Conservation (phyloP, 202 grass and related monocot species). For the Schoenoplectus tabernaemontani region DNA sequence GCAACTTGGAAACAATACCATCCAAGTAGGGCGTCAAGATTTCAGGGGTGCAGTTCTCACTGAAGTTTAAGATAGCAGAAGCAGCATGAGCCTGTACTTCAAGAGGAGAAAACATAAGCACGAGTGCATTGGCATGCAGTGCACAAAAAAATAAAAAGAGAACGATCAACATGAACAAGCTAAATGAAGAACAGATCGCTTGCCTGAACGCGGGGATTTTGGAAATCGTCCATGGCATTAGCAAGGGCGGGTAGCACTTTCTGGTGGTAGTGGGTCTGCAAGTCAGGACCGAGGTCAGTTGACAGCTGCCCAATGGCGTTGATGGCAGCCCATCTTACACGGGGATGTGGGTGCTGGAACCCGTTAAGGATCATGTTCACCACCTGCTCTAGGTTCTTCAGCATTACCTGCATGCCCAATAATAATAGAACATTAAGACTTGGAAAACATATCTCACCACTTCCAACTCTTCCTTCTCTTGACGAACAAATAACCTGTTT, state of each 20-base stretch:
- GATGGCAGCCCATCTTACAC: conserved; percentile 91
- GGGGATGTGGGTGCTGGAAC: conserved; percentile 76
- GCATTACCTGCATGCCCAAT: conserved; percentile 55
- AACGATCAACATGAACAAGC: not conserved
- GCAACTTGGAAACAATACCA: conserved; percentile 84
- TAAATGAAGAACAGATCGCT: conserved; percentile 22
- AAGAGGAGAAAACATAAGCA: conserved; percentile 1
- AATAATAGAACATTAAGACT: not conserved
- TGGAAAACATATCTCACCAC: not conserved
- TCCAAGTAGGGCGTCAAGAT: conserved; percentile 94
- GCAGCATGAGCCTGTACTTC: conserved; percentile 77
- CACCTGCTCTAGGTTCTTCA: conserved; percentile 92
- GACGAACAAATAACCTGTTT: not conserved
- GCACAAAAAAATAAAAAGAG: conserved; percentile 1
- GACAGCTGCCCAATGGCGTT: conserved; percentile 96
- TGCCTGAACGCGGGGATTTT: conserved; percentile 89
- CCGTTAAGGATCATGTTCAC: conserved; percentile 81
- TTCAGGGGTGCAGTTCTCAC: conserved; percentile 95
- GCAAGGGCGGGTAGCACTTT: conserved; percentile 88
- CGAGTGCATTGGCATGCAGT: not conserved
- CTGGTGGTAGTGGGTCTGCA: conserved; percentile 87
- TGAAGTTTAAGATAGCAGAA: conserved; percentile 95
- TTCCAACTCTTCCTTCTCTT: not conserved
- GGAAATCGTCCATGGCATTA: conserved; percentile 90
- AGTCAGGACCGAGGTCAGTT: conserved; percentile 85